phyloP scores from a whole-genome alignment of 768 basidiomycete genomes.

The Leccinellum luteum region DNA sequence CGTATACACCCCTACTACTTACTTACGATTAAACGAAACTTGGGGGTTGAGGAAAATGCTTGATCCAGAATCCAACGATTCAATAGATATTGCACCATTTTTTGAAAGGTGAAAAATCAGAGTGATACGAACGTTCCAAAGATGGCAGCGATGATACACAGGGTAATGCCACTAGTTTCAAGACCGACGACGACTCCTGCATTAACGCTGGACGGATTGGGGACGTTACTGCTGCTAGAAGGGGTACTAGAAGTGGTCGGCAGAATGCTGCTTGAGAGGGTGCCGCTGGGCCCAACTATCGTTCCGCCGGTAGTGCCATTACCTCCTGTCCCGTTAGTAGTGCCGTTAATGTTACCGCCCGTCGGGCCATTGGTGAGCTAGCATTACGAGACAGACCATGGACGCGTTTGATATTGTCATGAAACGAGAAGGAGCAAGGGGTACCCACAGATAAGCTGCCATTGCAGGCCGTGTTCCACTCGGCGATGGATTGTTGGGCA shows the following conservation, averaged over 20 bases:
- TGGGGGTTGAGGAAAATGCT: not conserved
- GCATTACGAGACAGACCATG: not conserved
- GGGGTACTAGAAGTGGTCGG: not conserved
- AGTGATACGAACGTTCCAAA: conserved; percentile 11
- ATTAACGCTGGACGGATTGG: not conserved
- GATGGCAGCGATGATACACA: conserved; percentile 10
- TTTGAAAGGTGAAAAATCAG: not conserved
- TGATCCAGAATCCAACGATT: no score
- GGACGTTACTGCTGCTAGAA: not conserved
- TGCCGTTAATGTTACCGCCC: not conserved
- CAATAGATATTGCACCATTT: no score
- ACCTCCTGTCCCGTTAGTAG: not conserved
- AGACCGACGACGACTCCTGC: conserved; percentile 5
- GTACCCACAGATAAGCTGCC: conserved; percentile 19
- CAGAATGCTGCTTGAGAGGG: not conserved
- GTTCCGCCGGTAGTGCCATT: not conserved
- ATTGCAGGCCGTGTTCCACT: conserved; percentile 19
- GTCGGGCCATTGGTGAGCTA: conserved; percentile 10
- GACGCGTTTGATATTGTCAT: not conserved
- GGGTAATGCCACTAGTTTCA: not conserved
- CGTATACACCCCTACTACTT: no score
- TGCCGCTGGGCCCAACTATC: not conserved
- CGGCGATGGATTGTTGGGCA: conserved; percentile 9
- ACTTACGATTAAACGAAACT: not conserved
- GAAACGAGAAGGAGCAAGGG: no score